Percentiles rank a stretch among this genome's conserved stretches.
Conservation (phyloP, 768 basidiomycete species). For the Wakefieldia striispora region DNA sequence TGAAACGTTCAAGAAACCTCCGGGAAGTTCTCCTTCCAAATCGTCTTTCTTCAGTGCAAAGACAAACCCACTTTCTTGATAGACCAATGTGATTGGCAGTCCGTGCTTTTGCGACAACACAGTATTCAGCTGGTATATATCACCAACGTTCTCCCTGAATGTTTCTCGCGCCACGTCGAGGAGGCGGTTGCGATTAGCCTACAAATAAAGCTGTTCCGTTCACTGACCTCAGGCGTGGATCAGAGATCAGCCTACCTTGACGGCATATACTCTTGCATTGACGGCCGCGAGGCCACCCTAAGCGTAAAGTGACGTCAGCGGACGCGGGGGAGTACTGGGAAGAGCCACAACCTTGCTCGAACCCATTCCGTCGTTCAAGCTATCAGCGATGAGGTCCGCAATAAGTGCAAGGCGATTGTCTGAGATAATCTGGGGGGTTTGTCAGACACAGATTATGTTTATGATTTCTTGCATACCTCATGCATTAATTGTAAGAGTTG, state of each 20-base stretch:
- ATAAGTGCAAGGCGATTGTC: conserved; percentile 72
- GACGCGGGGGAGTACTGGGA: background rate
- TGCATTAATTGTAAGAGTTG: conserved; percentile 60
- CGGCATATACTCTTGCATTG: conserved; percentile 85
- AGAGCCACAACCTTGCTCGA: conserved; percentile 56
- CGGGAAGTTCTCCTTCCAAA: conserved; percentile 56
- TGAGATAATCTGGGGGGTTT: conserved; percentile 55
- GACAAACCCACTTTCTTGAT: conserved; percentile 73
- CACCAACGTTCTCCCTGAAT: conserved; percentile 88
- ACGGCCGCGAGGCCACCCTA: conserved; percentile 72
- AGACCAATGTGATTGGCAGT: conserved; percentile 63
- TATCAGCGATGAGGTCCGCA: conserved; percentile 52
- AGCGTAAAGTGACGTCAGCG: background rate
- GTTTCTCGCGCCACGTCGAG: conserved; percentile 95
- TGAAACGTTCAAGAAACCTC: conserved; percentile 66
- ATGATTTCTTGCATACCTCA: conserved; percentile 41
- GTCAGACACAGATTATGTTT: background rate
- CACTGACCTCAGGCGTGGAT: background rate
- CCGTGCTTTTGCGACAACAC: conserved; percentile 59
- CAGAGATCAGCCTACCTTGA: conserved; percentile 47
- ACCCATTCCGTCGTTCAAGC: conserved; percentile 71
- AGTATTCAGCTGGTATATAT: conserved; percentile 71
- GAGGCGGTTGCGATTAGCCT: conserved; percentile 77
- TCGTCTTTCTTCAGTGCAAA: conserved; percentile 63
- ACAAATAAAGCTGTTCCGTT: background rate